Evolutionary conservation across 179 eudicot species (phyloP).

Genomic region (Nepenthes alata): DNA sequence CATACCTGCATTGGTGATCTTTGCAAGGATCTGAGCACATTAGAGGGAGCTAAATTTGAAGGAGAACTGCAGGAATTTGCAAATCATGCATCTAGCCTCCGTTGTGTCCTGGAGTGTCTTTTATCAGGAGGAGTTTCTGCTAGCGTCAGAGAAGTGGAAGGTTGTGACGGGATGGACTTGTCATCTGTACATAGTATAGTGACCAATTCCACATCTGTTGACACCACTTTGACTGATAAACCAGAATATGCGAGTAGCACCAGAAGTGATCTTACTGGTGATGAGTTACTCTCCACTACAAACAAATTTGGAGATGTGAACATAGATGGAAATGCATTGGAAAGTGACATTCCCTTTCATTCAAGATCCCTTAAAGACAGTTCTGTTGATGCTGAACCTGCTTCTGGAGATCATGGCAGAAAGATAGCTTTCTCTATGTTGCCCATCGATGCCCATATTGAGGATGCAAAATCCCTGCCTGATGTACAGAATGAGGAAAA

Average conservation of each 20-base stretch:
- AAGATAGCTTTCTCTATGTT: slow-evolving; percentile 13
- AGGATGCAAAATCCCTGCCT: slow-evolving; percentile 24
- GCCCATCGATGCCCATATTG: slow-evolving; percentile 16
- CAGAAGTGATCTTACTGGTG: slow-evolving; percentile 15
- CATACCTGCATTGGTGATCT: slow-evolving; percentile 88
- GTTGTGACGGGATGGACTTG: slow-evolving; percentile 17
- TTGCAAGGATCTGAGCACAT: slow-evolving; percentile 80
- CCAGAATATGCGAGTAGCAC: slow-evolving; percentile 6
- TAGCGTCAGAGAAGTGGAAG: slow-evolving; percentile 20
- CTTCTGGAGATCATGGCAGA: slow-evolving; percentile 18
- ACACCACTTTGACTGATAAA: slow-evolving; percentile 16
- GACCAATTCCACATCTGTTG: slow-evolving; percentile 21
- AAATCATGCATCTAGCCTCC: slow-evolving; percentile 96
- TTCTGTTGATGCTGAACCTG: slow-evolving; percentile 18
- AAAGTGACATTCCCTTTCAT: slow-evolving; percentile 8
- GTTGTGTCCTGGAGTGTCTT: slow-evolving; percentile 80
- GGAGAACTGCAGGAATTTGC: slow-evolving; percentile 98
- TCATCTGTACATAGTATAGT: slow-evolving; percentile 25
- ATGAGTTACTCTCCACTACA: slow-evolving; percentile 1
- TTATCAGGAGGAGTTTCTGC: slow-evolving; percentile 70
- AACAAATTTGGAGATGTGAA: slow-evolving; percentile 7
- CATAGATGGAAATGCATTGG: slow-evolving; percentile 10
- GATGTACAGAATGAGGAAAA: slow-evolving; percentile 33
- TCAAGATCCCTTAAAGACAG: slow-evolving; percentile 14
- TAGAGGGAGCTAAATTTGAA: slow-evolving; percentile 92